phyloP scores from a whole-genome alignment of 192 early-diverging fungal genomes.

The Paraglomus occultum region DNA sequence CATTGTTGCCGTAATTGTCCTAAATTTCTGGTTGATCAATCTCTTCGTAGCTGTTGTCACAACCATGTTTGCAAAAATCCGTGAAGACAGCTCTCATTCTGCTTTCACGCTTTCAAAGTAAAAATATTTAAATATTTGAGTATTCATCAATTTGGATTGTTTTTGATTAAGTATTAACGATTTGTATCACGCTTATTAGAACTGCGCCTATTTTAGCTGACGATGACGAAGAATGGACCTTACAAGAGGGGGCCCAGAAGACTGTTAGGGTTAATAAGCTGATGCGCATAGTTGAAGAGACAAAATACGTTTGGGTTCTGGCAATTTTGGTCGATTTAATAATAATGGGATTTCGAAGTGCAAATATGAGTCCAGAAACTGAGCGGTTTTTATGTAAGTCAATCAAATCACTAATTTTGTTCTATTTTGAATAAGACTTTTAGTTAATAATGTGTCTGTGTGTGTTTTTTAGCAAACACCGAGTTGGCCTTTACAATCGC shows the following conservation, averaged over 20 bases:
- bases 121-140: constrained; percentile 17
- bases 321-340: constrained; percentile 49
- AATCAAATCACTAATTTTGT: not conserved
- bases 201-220: constrained; percentile 20
- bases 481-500: constrained; percentile 50
- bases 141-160: not conserved
- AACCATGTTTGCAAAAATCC: constrained; percentile 65
- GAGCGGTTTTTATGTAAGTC: constrained; percentile 36
- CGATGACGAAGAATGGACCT: constrained; percentile 17
- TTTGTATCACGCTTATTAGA: constrained; percentile 1
- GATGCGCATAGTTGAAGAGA: constrained; percentile 27
- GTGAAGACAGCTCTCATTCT: constrained; percentile 55
- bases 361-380: constrained; percentile 27
- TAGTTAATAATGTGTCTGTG: not conserved
- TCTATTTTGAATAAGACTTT: constrained; percentile 1
- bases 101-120: constrained; percentile 55
- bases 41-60: constrained; percentile 66
- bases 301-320: constrained; percentile 41
- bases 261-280: not conserved
- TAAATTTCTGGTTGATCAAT: constrained; percentile 65
- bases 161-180: not conserved
- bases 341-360: constrained; percentile 45
- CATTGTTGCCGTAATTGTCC: constrained; percentile 54
- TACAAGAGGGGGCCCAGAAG: constrained; percentile 11
- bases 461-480: constrained; percentile 32